These are phyloP conservation scores for Hanseniaspora mollemarum DNA, from an alignment of 805 yeast species.

Conservation along the genomic window DNA sequence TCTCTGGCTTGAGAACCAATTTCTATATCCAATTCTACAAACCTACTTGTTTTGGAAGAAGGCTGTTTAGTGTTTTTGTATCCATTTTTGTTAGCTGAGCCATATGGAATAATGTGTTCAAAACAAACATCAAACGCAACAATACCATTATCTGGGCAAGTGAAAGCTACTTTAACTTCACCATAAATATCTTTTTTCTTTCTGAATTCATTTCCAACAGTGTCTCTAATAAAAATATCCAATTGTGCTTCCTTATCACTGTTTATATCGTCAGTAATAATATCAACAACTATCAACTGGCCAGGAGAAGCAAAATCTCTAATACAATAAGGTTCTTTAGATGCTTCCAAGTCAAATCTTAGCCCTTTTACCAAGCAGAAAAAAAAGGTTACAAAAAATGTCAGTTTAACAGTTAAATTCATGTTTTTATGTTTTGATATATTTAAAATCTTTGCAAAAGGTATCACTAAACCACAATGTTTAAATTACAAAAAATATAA, in stretches of 20 bases:
- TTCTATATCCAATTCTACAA: constrained; percentile 81
- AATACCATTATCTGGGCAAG: constrained; percentile 50
- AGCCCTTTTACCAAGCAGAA: constrained; percentile 26
- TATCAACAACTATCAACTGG: constrained; percentile 75
- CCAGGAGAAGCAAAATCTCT: constrained; percentile 83
- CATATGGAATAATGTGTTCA: constrained; percentile 39
- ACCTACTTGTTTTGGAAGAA: constrained; percentile 36
- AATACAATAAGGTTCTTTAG: constrained; percentile 60
- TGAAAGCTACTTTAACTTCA: constrained; percentile 63
- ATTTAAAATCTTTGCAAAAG: neutral
- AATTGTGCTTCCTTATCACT: constrained; percentile 81
- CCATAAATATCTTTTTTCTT: constrained; percentile 68
- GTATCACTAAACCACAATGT: neutral
- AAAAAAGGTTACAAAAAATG: neutral
- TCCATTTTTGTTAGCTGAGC: constrained; percentile 31
- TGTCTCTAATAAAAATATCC: constrained; percentile 56
- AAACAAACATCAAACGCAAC: constrained; percentile 89
- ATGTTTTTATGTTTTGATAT: neutral
- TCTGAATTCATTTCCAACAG: constrained; percentile 75
- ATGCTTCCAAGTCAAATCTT: constrained; percentile 45
- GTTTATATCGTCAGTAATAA: constrained; percentile 54
- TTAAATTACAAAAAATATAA: neutral
- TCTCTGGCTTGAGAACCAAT: constrained; percentile 95
- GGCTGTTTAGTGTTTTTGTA: no score
- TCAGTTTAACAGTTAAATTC: neutral